Base-by-base conservation (phyloP, 2,329 filamentous ascomycete genomes). In the Fusarium verrucosum region DNA sequence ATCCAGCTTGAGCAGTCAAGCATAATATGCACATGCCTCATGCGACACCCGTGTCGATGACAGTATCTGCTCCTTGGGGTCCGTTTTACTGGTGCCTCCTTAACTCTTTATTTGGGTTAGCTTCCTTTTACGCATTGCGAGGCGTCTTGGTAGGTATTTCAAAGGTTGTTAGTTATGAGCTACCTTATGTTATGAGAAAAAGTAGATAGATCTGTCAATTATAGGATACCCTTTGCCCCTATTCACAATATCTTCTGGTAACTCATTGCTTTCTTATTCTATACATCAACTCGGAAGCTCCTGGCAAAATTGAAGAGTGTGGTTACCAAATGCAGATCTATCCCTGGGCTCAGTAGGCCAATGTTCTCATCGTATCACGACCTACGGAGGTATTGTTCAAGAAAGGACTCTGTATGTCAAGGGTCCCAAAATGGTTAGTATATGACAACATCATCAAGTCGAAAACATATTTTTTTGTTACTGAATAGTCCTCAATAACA, bases 111-210 rank as follows among this genome's bases (percentile, higher is more conserved):
- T 26, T 28, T 16, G 43, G 14, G 17, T 23, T 25, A 17, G 25
- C 25, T 42, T 16, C 26, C 17, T 26, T 32, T 30, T 43, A 22
- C 33, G 59, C 66, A 69, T 69, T 40, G 66, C 53, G 46, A 50
- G 66, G 66, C 44, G 66, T 65, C 57, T 57, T 46, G 44, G 36
- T 52, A 42, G 28, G n/a, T n/a, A n/a, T 42, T 45, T 23, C 20
- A 17, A 20, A 55, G 20, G 22, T 25, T 19, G 22, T 55, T 38
- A 35, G 14, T 61, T 32, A 45, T 50, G 16, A 47, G 47, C 36
- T 37, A 28, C 33, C 43, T n/a, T 35, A 41, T 49, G 13, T 33
- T 40, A 28, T n/a, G n/a, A n/a, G n/a, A n/a, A n/a, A 37, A 49
- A 25, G 28, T 50, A 51, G 33, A 64, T 46, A 49, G 22, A 64